Percentiles rank a stretch among this genome's conserved stretches.
These are phyloP conservation scores for Podaxis carcinomalis DNA, from an alignment of 768 basidiomycete species.

Conservation along the genomic window DNA sequence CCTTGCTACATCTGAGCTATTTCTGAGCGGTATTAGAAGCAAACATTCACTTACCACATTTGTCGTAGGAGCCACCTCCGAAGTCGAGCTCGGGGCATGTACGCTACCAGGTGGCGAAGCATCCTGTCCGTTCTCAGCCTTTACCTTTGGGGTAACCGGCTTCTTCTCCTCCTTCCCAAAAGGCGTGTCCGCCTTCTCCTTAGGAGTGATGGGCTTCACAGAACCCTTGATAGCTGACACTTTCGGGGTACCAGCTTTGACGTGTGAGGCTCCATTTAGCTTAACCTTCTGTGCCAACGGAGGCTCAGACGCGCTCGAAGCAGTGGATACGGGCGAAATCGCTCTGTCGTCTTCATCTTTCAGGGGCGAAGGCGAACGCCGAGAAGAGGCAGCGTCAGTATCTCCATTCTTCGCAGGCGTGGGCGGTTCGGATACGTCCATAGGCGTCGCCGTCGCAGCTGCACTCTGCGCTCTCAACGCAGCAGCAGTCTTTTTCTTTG, in stretches of 20 bases:
- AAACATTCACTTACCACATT: conserved; percentile 6
- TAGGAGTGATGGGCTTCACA: conserved; percentile 10
- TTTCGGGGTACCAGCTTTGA: conserved; percentile 18
- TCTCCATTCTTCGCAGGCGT: conserved; percentile 42
- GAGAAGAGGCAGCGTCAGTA: conserved; percentile 24
- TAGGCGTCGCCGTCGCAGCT: conserved; percentile 38
- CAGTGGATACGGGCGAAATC: conserved; percentile 66
- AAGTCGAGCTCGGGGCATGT: conserved; percentile 13
- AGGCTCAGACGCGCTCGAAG: conserved; percentile 69
- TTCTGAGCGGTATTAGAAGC: not conserved
- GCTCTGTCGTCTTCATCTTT: conserved; percentile 51
- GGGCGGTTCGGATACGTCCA: conserved; percentile 30
- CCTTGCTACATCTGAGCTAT: not conserved
- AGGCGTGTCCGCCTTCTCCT: conserved; percentile 4
- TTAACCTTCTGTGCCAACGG: conserved; percentile 69
- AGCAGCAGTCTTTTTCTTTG: conserved; percentile 50
- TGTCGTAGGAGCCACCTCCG: conserved; percentile 18
- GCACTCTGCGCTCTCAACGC: conserved; percentile 47
- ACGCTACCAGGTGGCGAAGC: conserved; percentile 2
- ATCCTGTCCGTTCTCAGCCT: conserved; percentile 10
- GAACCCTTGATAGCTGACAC: conserved; percentile 6
- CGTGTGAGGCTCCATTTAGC: conserved; percentile 45
- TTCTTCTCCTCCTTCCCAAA: conserved; percentile 9
- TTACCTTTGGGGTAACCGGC: conserved; percentile 12
- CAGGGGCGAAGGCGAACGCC: conserved; percentile 20